Conservation (phyloP, 176 grass and related monocot genomes). For the Dendrocalamus sinicus region DNA sequence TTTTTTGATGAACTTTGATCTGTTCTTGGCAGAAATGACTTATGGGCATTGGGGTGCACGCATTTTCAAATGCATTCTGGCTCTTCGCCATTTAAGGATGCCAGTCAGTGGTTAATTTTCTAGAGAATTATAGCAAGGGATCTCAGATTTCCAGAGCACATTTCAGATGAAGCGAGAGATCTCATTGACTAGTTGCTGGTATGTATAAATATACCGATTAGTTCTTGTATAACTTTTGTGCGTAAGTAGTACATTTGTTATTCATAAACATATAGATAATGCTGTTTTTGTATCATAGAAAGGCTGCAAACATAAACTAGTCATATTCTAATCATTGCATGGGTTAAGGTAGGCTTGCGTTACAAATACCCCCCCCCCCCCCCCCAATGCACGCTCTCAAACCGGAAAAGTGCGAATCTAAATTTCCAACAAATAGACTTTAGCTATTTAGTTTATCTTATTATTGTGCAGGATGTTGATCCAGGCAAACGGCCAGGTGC, state of each 20-base stretch:
- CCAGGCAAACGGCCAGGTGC: slow-evolving; percentile 80
- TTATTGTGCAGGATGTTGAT: slow-evolving; percentile 79
- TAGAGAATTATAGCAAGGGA: slow-evolving; percentile 93
- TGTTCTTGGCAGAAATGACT: slow-evolving; percentile 78
- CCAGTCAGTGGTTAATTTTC: slow-evolving; percentile 95
- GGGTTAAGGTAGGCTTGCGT: background rate
- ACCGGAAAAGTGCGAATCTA: background rate
- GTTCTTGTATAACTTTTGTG: slow-evolving; percentile 3
- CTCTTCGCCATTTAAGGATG: slow-evolving; percentile 95
- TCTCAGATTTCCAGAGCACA: slow-evolving; percentile 80
- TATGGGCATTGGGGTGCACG: slow-evolving; percentile 96
- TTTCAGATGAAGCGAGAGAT: slow-evolving; percentile 83
- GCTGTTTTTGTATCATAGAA: background rate
- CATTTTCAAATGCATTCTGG: slow-evolving; percentile 98
- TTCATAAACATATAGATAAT: slow-evolving; percentile 9
- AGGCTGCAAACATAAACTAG: background rate
- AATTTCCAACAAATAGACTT: slow-evolving; percentile 12
- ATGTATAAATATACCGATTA: slow-evolving; percentile 32
- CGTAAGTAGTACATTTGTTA: background rate
- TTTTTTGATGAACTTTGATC: slow-evolving; percentile 34
- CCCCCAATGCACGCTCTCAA: background rate
- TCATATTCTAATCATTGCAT: background rate
- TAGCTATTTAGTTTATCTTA: slow-evolving; percentile 18
- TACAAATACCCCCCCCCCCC: background rate
- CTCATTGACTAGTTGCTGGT: slow-evolving; percentile 95